Conservation (phyloP, 805 yeast genomes). For the Grigorovia transvaalensis region DNA sequence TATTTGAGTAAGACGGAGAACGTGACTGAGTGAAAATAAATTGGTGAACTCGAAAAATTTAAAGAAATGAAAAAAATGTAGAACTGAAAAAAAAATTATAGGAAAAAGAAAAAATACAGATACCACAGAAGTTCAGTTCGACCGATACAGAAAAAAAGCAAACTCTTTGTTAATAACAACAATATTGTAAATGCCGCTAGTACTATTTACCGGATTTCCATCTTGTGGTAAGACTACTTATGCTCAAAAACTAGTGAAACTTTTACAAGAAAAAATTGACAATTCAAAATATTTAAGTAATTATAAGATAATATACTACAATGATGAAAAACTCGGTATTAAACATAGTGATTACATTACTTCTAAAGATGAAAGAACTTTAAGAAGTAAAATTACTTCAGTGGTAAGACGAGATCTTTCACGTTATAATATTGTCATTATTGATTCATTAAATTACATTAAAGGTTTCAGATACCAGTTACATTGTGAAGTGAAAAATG, state of each 20-base stretch:
- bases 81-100: no score
- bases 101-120: no score
- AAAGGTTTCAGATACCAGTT: slow-evolving; percentile 93
- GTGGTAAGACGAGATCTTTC: slow-evolving; percentile 79
- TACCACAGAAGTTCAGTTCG: no score
- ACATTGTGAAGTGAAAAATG: slow-evolving; percentile 84
- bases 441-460: slow-evolving; percentile 81
- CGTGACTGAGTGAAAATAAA: no score
- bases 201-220: slow-evolving; percentile 78
- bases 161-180: no score
- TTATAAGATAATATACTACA: slow-evolving; percentile 43
- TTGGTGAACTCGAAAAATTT: no score
- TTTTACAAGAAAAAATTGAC: slow-evolving; percentile 35
- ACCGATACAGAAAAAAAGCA: no score
- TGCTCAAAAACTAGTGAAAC: slow-evolving; percentile 44
- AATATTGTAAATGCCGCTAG: slow-evolving; percentile 56
- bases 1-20: no score
- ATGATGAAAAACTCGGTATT: slow-evolving; percentile 72
- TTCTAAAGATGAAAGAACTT: slow-evolving; percentile 65
- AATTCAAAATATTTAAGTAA: background rate
- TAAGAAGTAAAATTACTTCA: slow-evolving; percentile 75
- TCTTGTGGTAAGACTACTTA: slow-evolving; percentile 73
- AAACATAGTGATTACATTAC: slow-evolving; percentile 57
- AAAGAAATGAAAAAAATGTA: no score
- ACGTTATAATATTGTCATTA: slow-evolving; percentile 59